Evolutionary conservation across 495 filamentous ascomycete species (phyloP).

Genomic region (Recurvomyces mirabilis): DNA sequence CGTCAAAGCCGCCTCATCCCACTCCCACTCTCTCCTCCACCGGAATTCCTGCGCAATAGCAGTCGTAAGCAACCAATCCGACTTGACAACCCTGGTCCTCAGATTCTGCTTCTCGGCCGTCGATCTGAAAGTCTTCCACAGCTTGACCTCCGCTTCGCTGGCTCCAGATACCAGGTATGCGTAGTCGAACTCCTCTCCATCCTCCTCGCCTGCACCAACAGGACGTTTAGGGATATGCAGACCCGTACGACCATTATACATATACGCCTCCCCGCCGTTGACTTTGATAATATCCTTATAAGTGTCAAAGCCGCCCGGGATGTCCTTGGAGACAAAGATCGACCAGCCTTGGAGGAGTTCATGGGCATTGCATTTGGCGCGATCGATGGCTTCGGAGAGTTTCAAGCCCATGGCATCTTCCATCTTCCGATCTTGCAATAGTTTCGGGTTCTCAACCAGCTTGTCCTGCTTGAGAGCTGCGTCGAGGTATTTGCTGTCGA

Average conservation of each 20-base stretch:
- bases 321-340: slow-evolving; percentile 67
- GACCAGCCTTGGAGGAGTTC: slow-evolving; percentile 58
- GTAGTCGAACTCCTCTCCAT: slow-evolving; percentile 43
- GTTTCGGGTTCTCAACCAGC: slow-evolving; percentile 6
- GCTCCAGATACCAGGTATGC: slow-evolving; percentile 64
- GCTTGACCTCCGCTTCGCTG: slow-evolving; percentile 49
- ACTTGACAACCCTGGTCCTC: slow-evolving; percentile 60
- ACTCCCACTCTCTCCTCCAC: slow-evolving; percentile 49
- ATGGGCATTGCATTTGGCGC: slow-evolving; percentile 65
- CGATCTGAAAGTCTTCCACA: slow-evolving; percentile 72
- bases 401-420: slow-evolving; percentile 60
- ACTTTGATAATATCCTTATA: slow-evolving; percentile 74
- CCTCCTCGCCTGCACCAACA: slow-evolving; percentile 33
- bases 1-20: slow-evolving; percentile 16
- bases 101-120: slow-evolving; percentile 61
- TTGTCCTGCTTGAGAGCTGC: slow-evolving; percentile 53
- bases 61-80: slow-evolving; percentile 82
- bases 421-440: slow-evolving; percentile 53
- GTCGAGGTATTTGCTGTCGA: slow-evolving; percentile 70
- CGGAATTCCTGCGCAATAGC: slow-evolving; percentile 72
- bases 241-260: slow-evolving; percentile 64
- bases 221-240: slow-evolving; percentile 38
- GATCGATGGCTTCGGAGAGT: slow-evolving; percentile 49
- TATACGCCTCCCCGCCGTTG: slow-evolving; percentile 71
- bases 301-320: slow-evolving; percentile 70